Evolutionary conservation across 768 basidiomycete species (phyloP).

Genomic region (Nidularia sp.): DNA sequence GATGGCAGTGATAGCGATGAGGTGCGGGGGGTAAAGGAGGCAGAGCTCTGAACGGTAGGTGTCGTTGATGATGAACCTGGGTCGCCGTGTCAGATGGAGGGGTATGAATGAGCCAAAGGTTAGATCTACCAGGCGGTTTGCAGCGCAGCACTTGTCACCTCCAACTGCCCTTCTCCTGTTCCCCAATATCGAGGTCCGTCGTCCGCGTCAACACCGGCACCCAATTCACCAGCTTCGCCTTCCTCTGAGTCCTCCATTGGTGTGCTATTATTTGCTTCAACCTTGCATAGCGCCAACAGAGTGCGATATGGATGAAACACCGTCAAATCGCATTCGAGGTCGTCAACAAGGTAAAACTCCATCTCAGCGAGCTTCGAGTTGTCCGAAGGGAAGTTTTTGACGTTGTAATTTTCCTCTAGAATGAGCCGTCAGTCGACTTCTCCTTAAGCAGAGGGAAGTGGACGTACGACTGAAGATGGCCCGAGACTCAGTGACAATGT

Average conservation of each 20-base stretch:
- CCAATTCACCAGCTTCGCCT: constrained; percentile 55
- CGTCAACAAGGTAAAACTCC: constrained; percentile 98
- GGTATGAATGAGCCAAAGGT: neutral
- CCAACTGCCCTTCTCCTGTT: constrained; percentile 73
- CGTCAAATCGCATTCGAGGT: constrained; percentile 91
- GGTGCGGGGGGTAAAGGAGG: constrained; percentile 91
- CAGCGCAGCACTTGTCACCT: constrained; percentile 69
- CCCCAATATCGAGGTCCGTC: constrained; percentile 76
- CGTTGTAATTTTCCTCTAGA: constrained; percentile 60
- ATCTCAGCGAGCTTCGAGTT: constrained; percentile 94
- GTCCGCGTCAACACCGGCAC: constrained; percentile 38
- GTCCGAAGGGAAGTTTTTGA: constrained; percentile 82
- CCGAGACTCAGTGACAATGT: constrained; percentile 80
- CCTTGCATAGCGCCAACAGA: constrained; percentile 71
- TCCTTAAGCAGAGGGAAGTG: neutral
- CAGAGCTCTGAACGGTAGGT: constrained; percentile 91
- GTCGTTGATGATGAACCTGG: constrained; percentile 95
- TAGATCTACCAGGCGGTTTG: constrained; percentile 84
- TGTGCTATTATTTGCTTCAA: constrained; percentile 31
- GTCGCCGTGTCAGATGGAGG: neutral
- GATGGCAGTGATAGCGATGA: constrained; percentile 89
- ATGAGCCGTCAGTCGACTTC: neutral
- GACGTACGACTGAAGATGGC: constrained; percentile 67
- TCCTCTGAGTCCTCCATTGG: constrained; percentile 39
- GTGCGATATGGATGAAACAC: constrained; percentile 96